Percentiles rank a stretch among this genome's conserved stretches.
Evolutionary conservation across 208 protist genomes (phyloP).

Genomic region (Acanthamoeba triangularis): DNA sequence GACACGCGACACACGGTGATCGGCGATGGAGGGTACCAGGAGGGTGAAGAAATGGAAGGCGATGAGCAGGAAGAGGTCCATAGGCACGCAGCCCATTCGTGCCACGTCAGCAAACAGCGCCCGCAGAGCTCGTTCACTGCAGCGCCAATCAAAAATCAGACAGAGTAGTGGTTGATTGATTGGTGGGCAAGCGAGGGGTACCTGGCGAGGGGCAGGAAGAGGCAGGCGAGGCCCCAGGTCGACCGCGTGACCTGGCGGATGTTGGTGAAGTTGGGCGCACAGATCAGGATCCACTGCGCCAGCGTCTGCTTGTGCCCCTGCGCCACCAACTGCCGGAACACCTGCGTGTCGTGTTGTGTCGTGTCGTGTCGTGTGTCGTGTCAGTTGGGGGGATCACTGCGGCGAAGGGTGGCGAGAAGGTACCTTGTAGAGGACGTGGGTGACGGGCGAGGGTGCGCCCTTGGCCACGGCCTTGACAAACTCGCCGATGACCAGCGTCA

Average conservation of each 20-base stretch:
- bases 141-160: not conserved
- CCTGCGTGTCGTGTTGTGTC: not conserved
- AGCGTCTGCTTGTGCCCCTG: not conserved
- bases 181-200: not conserved
- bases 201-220: conserved; percentile 54
- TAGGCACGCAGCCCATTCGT: not conserved
- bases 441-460: conserved; percentile 11
- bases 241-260: conserved; percentile 7
- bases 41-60: conserved; percentile 53
- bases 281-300: conserved; percentile 54
- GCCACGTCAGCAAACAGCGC: conserved; percentile 22
- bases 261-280: conserved; percentile 21
- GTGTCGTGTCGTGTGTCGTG: not conserved
- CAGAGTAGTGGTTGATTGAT: not conserved
- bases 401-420: not conserved
- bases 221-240: conserved; percentile 43
- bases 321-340: conserved; percentile 5
- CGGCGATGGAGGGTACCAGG: not conserved
- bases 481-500: conserved; percentile 69
- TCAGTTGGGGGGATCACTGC: not conserved
- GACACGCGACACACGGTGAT: not conserved
- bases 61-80: conserved; percentile 20
- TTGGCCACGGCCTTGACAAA: conserved; percentile 57
- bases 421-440: conserved; percentile 34
- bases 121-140: not conserved